Conservation (phyloP, 73 alveolate species). For the Paramecium octaurelia region DNA sequence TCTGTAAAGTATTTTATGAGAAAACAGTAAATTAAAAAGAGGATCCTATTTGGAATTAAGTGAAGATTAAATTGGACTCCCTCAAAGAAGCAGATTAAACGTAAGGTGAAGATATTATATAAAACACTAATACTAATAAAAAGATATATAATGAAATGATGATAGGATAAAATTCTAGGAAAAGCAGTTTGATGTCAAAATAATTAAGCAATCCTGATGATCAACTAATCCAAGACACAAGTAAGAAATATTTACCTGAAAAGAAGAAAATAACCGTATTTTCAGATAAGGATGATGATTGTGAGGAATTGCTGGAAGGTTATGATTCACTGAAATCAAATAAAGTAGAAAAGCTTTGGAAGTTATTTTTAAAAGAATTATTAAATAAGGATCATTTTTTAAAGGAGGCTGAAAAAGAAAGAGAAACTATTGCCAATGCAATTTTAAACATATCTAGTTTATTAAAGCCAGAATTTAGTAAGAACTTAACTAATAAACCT, state of each 20-base stretch:
- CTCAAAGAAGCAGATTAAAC: not conserved
- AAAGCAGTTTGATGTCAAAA: not conserved
- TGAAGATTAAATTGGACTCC: not conserved
- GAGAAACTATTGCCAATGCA: conserved; percentile 47
- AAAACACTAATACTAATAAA: not conserved
- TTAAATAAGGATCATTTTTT: not conserved
- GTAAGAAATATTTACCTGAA: not conserved
- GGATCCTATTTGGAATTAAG: not conserved
- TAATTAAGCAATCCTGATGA: not conserved
- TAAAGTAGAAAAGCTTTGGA: not conserved
- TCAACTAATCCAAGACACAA: not conserved
- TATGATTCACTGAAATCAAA: not conserved
- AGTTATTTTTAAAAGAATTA: not conserved
- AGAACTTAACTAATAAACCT: conserved; percentile 4
- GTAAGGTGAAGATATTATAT: not conserved
- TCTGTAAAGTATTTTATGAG: not conserved
- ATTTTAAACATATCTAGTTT: not conserved
- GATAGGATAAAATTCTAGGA: not conserved
- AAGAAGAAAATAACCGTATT: not conserved
- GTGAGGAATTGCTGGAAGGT: not conserved
- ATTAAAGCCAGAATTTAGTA: not conserved
- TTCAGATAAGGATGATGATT: not conserved
- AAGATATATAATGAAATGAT: not conserved
- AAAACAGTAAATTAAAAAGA: not conserved
- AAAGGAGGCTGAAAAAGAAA: conserved; percentile 18